These are phyloP conservation scores for Nasturtium officinale DNA, from an alignment of 345 rosid genomes.

Conservation along the genomic window DNA sequence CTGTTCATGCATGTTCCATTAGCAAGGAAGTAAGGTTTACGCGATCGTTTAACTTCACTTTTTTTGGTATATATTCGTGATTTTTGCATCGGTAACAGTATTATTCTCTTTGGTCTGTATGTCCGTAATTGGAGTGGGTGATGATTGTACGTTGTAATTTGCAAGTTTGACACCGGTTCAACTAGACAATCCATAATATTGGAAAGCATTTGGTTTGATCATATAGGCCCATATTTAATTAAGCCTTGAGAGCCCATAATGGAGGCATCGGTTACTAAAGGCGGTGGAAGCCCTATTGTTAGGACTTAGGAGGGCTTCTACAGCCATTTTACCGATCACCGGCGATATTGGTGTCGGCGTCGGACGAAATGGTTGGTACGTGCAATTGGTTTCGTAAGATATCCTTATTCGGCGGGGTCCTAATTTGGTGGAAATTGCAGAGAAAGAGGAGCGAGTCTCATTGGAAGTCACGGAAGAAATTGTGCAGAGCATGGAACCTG, in stretches of 20 bases:
- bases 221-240: not conserved
- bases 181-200: not conserved
- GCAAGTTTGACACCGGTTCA: not conserved
- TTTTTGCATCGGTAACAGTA: not conserved
- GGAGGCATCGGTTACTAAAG: not conserved
- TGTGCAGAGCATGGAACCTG: slow-evolving; percentile 91
- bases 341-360: slow-evolving; percentile 12
- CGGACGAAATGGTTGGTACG: slow-evolving; percentile 47
- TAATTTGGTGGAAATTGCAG: slow-evolving; percentile 26
- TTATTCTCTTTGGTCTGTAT: not conserved
- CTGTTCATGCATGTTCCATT: no score
- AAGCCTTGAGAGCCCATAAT: not conserved
- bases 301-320: slow-evolving; percentile 21
- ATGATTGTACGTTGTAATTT: not conserved
- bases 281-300: slow-evolving; percentile 14
- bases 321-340: slow-evolving; percentile 10
- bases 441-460: slow-evolving; percentile 69
- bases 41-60: no score
- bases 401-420: not conserved
- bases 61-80: no score
- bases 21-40: not conserved
- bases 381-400: not conserved
- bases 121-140: not conserved
- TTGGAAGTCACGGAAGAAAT: slow-evolving; percentile 86
- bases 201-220: not conserved